These are phyloP conservation scores for Nicotiana paniculata DNA, from an alignment of 257 asterid species.

Conservation along the genomic window DNA sequence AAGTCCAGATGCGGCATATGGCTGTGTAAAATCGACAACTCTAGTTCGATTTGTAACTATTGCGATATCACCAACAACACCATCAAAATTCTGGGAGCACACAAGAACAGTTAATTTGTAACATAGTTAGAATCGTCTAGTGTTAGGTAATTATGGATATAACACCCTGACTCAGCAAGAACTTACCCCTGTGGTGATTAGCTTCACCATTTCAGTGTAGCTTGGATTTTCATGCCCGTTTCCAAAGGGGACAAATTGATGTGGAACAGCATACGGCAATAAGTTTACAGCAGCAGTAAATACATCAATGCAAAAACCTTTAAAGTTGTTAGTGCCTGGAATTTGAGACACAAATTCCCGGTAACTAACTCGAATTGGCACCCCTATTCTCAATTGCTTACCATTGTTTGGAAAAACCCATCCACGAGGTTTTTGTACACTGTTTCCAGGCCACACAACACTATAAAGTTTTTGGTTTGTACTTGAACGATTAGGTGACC, in stretches of 20 bases:
- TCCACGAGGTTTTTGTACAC: conserved; percentile 68
- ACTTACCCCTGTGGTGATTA: conserved; percentile 76
- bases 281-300: conserved; percentile 74
- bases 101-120: neutral
- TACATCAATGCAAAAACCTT: conserved; percentile 92
- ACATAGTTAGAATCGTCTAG: neutral
- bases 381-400: conserved; percentile 68
- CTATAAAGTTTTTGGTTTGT: conserved; percentile 37
- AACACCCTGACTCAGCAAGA: neutral
- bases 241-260: conserved; percentile 76
- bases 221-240: conserved; percentile 66
- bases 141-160: neutral
- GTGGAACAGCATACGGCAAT: conserved; percentile 85
- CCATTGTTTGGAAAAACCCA: conserved; percentile 95
- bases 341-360: conserved; percentile 74
- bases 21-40: conserved; percentile 58
- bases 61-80: conserved; percentile 65
- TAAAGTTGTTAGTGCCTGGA: conserved; percentile 46
- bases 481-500: conserved; percentile 48
- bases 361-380: conserved; percentile 69
- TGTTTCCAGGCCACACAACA: conserved; percentile 93
- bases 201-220: conserved; percentile 53
- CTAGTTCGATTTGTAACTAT: conserved; percentile 49
- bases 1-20: conserved; percentile 58
- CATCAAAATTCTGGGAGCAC: conserved; percentile 43